Base-by-base conservation (phyloP, 352 stramenopile genomes). In the Pythium biforme region DNA sequence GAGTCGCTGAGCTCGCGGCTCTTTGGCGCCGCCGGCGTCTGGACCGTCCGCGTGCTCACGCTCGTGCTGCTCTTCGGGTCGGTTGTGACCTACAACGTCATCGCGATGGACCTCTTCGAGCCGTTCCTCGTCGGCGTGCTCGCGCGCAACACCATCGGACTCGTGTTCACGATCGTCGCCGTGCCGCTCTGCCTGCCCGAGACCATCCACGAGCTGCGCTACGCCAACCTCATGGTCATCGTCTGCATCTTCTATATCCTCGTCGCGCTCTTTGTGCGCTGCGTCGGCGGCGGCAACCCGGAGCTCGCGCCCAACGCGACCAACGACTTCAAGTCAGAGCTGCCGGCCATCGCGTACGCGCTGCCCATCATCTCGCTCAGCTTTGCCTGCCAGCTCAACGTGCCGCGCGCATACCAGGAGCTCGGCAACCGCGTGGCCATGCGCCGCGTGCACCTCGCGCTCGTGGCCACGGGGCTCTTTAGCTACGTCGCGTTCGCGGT, bases 41-140 rank as follows among this genome's bases (percentile, higher is more conserved):
- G 83, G 83, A 69, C 72, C 40, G 76, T 94, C 43, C 85, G 85
- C 29, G 46, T 86, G n/a, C 62, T 92, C 37, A 91, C 83, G 51
- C 66, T 94, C 47, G 65, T 83, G 49, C 70, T 94, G 57, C 73
- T 92, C 22, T 94, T 94, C 52, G 85, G 85, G 55, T 81, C 83
- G 23, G 75, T 91, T 33, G 77, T 94, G 40, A 91, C 77, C 72
- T 92, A 92, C 73, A 90, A 89, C 66, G 80, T 94, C 14, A 91
- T 94, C 65, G 78, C 79, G 25, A 92, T 91, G 79, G 85, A 94
- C 56, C 72, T 94, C 31, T 88, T 94, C 50, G 77, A 89, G 71
- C 83, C 85, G 22, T 94, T 94, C 34, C 69, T 92, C 23, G 55
- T 60, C 45, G 69, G 67, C 31, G 51, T 79, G 29, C 65, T 94